Base-by-base conservation (phyloP, 176 grass and related monocot species). In the Dendrocalamus sinicus region DNA sequence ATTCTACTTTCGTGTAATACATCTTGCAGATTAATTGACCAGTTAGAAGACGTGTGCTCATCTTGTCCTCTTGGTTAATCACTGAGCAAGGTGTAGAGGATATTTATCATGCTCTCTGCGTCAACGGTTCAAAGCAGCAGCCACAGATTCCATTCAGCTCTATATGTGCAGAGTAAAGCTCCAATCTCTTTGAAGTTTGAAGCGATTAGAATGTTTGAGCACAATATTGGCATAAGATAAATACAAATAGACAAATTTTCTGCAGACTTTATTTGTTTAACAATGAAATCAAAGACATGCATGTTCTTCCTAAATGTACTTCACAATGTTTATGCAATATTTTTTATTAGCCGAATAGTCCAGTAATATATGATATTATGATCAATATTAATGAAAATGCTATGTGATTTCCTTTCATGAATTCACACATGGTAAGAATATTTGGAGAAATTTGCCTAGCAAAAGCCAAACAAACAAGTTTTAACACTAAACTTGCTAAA, bases 11-110 rank as follows among this genome's bases (percentile, higher is more conserved):
- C 12, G 20, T 66, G 28, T 41, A 66, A 41, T 64, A 53, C n/a
- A 84, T 84, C 44, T 26, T 40, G 4, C 73, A 66, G 13, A 84
- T 65, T 53, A 66, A 76, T 53, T 24, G 14, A 76, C n/a, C 47
- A 44, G 32, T 26, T 51, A 62, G 59, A 73, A 48, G 11, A 9
- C 41, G 24, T 83, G 23, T 73, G 70, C 41, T 73, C 57, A 83
- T 63, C 44, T 50, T 73, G 67, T 28, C 13, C 15, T 32, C 23
- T 47, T 64, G 39, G 40, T 37, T 67, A 51, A 19, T 67, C 51
- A 74, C 57, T n/a, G 70, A 62, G 15, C 26, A 63, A 72, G 40
- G 23, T 48, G 35, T 54, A 72, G 15, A 59, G 15, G 57, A 17
- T 57, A 57, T 83, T 70, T 24, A 14, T 71, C 51, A 83, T 74